These are phyloP conservation scores for Lentinula novae-zelandiae DNA, from an alignment of 1,284 basidiomycete species.

Conservation along the genomic window DNA sequence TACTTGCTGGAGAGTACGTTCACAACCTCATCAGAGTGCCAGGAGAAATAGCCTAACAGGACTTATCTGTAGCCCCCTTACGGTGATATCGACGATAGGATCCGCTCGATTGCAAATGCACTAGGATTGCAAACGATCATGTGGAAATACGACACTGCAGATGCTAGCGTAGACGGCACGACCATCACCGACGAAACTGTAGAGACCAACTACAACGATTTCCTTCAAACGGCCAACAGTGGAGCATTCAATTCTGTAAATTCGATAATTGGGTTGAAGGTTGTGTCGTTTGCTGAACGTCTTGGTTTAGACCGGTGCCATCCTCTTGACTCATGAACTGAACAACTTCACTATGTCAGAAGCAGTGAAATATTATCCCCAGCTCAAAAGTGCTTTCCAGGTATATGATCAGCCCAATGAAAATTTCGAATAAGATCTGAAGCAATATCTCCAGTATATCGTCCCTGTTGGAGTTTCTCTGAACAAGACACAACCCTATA, in stretches of 20 bases:
- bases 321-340: constrained; percentile 34
- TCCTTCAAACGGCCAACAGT: constrained; percentile 33
- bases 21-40: background rate
- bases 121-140: constrained; percentile 57
- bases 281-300: background rate
- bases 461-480: constrained; percentile 45
- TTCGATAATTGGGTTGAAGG: background rate
- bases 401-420: constrained; percentile 19
- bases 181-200: constrained; percentile 38
- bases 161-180: constrained; percentile 42
- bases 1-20: constrained; percentile 58
- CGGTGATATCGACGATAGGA: constrained; percentile 65
- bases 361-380: constrained; percentile 21
- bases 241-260: constrained; percentile 38
- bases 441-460: constrained; percentile 27
- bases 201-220: constrained; percentile 36
- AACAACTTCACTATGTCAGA: constrained; percentile 21
- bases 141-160: constrained; percentile 67
- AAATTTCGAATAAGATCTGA: background rate
- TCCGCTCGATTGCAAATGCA: constrained; percentile 59
- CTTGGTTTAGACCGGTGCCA: constrained; percentile 36
- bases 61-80: constrained; percentile 45
- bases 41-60: background rate
- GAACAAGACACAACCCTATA: constrained; percentile 46
- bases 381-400: constrained; percentile 37